Evolutionary conservation across 306 rosid species (phyloP).

Genomic region (Corylus avellana): DNA sequence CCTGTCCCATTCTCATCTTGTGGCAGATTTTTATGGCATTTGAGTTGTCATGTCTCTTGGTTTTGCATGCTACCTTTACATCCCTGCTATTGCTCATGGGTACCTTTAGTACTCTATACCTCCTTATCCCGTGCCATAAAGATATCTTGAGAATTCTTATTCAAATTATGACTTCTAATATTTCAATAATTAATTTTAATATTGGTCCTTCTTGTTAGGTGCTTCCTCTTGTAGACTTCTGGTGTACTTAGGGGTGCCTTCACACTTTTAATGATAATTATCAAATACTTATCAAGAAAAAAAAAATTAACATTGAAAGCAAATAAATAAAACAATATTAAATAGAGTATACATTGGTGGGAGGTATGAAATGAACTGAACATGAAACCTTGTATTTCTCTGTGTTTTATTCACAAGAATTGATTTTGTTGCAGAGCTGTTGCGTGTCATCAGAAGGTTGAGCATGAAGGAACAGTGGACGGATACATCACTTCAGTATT

Average conservation of each 20-base stretch:
- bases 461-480: conserved; percentile 82
- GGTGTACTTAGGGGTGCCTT: too few relatives aligned
- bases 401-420: conserved; percentile 26
- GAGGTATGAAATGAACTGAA: neutral
- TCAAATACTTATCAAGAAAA: too few relatives aligned
- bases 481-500: conserved; percentile 68
- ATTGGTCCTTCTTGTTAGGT: too few relatives aligned
- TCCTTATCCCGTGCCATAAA: neutral
- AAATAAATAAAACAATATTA: neutral
- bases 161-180: neutral
- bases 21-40: neutral
- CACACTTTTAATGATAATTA: too few relatives aligned
- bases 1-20: neutral
- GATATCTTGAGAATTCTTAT: neutral
- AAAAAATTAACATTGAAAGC: neutral
- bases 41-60: neutral
- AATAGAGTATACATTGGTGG: neutral
- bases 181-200: neutral
- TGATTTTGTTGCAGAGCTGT: conserved; percentile 65
- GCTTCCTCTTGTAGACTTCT: too few relatives aligned
- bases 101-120: neutral
- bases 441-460: conserved; percentile 83
- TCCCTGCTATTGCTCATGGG: neutral
- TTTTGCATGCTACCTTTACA: neutral
- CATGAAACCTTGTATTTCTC: conserved; percentile 5